Evolutionary conservation across 2,329 filamentous ascomycete genomes (phyloP), one percentile per base, ranked within the genome.

Genomic region (Aspergillus arachidicola): DNA sequence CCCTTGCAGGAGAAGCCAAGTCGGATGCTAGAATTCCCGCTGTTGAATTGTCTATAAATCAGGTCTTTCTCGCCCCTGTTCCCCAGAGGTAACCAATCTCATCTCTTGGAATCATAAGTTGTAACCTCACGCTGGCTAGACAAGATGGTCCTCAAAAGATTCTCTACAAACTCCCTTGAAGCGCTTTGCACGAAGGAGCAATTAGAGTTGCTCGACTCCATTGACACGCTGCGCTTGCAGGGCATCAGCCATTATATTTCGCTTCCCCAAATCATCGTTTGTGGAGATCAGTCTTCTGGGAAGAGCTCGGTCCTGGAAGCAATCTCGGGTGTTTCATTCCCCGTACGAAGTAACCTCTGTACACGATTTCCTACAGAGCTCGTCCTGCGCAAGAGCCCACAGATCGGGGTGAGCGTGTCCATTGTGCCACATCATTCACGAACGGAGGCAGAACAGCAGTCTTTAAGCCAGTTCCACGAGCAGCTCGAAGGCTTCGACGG

Each of bases 301-400:
- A 89, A 89, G 73, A 87, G 84, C 67, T 89, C 86, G 0, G 73
- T 75, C 11, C 81, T 89, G 3, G 86, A 89, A 69, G 86, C 86
- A n/a, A 80, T 90, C 38, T 88, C 86, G 0, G 85, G 85, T 26
- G 86, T 87, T 7, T 83, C 84, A 0, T 89, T 90, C 53, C 87
- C 87, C 0, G 79, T 84, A 61, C 85, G 86, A 64, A 85, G 85
- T 57, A 85, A 83, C 55, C 81, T 87, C 2, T 90, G 87, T 68
- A 90, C 87, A 0, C 80, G 87, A 21, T 89, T 88, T 63, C 83
- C 86, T 5, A 88, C 86, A 30, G 85, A 88, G 69, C 83, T 89
- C 61, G 78, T 85, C 6, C 76, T 87, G n/a, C 80, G 86, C 3
- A 68, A 69, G 34, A 46, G 62, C 38, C 11, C 58, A 0, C 43